Conservation (phyloP, 2,329 filamentous ascomycete genomes). For the Neurospora sp. region DNA sequence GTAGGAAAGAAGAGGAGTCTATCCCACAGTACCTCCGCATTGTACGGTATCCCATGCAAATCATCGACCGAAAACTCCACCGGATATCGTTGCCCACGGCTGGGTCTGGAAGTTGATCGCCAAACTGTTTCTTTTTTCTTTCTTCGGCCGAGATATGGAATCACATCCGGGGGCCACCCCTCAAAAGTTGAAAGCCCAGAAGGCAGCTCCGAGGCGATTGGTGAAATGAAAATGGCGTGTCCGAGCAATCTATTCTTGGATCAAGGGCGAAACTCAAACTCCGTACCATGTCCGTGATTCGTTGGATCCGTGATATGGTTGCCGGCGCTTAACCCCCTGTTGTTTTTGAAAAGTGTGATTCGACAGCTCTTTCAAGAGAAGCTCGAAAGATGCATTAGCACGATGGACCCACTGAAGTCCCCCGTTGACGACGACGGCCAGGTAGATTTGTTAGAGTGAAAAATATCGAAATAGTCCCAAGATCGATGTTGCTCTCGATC, state of each 20-base stretch:
- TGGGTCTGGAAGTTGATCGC: neutral
- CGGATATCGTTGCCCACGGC: neutral
- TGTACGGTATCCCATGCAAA: neutral
- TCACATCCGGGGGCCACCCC: neutral
- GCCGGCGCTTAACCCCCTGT: conserved; percentile 19
- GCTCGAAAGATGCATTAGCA: conserved; percentile 10
- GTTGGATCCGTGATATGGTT: conserved; percentile 14
- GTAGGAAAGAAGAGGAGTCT: neutral
- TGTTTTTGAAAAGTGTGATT: conserved; percentile 13
- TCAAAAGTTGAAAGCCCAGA: neutral
- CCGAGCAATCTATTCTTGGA: conserved; percentile 21
- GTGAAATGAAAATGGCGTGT: conserved; percentile 5
- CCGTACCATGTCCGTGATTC: conserved; percentile 11
- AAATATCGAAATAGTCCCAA: neutral
- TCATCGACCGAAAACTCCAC: neutral
- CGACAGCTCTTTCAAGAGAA: conserved; percentile 5
- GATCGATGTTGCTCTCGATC: neutral
- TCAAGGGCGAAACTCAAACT: conserved; percentile 11
- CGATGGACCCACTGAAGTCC: neutral
- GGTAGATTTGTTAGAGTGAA: neutral
- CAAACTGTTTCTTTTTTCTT: neutral
- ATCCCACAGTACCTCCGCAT: neutral
- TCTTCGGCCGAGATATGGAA: neutral
- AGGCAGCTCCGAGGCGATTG: neutral
- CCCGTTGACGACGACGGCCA: neutral